phyloP scores from a whole-genome alignment of 106 monocot species.

The Apostasia ramifera region DNA sequence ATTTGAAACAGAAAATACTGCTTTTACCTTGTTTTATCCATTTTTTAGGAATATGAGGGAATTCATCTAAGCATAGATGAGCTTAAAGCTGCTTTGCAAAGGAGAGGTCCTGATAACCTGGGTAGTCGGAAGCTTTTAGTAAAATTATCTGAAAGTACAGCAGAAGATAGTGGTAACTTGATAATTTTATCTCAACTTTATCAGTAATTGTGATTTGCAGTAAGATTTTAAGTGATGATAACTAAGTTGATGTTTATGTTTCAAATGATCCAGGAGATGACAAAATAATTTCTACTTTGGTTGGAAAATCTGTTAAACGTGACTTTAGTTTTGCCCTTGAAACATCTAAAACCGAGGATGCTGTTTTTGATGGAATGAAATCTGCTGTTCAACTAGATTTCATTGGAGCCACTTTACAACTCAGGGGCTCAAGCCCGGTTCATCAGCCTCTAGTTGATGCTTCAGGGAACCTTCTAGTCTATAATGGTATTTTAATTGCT shows the following conservation, averaged over 20 bases:
- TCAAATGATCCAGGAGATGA: slow-evolving; percentile 13
- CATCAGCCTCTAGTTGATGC: slow-evolving; percentile 58
- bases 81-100: slow-evolving; percentile 34
- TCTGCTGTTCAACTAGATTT: slow-evolving; percentile 38
- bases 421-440: slow-evolving; percentile 51
- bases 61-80: slow-evolving; percentile 20
- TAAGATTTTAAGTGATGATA: background rate
- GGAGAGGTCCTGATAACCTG: slow-evolving; percentile 59
- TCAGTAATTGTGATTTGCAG: background rate
- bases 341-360: background rate
- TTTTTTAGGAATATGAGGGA: slow-evolving; percentile 13
- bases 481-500: slow-evolving; percentile 47
- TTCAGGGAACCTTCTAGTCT: slow-evolving; percentile 74
- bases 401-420: slow-evolving; percentile 82
- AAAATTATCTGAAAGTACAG: background rate
- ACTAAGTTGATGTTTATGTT: slow-evolving; percentile 3
- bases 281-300: background rate
- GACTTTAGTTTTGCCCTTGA: slow-evolving; percentile 6
- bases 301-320: background rate
- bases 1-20: background rate
- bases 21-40: background rate
- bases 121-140: slow-evolving; percentile 28
- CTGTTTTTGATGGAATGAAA: background rate
- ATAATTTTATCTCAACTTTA: background rate
- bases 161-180: background rate